Conservation (phyloP, 805 yeast genomes). For the Candida nemodendra region DNA sequence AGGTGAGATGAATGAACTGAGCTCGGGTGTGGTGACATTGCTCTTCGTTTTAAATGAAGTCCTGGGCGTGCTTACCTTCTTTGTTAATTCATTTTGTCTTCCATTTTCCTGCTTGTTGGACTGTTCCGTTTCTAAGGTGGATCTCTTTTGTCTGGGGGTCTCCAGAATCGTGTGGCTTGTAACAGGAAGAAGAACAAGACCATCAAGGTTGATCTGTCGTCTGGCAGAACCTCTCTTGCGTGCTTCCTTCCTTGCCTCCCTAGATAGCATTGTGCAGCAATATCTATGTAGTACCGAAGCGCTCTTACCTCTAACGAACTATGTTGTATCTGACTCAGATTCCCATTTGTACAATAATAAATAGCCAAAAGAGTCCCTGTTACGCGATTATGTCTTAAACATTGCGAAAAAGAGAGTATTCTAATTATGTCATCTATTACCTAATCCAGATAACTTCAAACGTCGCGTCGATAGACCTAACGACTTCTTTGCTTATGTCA, state of each 20-base stretch:
- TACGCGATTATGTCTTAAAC: too few relatives aligned
- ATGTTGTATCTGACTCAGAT: too few relatives aligned
- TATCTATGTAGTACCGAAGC: too few relatives aligned
- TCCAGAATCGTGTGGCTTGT: constrained; percentile 7
- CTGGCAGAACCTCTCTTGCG: constrained; percentile 33
- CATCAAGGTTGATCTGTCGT: constrained; percentile 26
- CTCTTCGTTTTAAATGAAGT: neutral
- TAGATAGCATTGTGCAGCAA: constrained; percentile 18
- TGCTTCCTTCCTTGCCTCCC: constrained; percentile 30
- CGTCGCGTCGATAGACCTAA: too few relatives aligned
- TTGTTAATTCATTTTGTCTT: neutral
- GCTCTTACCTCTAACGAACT: too few relatives aligned
- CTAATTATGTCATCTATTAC: too few relatives aligned
- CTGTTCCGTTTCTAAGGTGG: constrained; percentile 5
- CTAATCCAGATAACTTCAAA: too few relatives aligned
- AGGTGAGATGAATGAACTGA: constrained; percentile 21
- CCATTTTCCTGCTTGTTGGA: constrained; percentile 2
- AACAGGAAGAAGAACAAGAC: constrained; percentile 24
- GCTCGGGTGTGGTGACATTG: constrained; percentile 14
- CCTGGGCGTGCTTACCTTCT: neutral
- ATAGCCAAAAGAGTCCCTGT: too few relatives aligned
- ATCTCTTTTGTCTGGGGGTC: constrained; percentile 7
- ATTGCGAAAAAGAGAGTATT: too few relatives aligned
- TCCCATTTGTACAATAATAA: too few relatives aligned
- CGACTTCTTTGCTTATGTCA: too few relatives aligned